Evolutionary conservation across 306 rosid genomes (phyloP).

Genomic region (Rosa lucieae): DNA sequence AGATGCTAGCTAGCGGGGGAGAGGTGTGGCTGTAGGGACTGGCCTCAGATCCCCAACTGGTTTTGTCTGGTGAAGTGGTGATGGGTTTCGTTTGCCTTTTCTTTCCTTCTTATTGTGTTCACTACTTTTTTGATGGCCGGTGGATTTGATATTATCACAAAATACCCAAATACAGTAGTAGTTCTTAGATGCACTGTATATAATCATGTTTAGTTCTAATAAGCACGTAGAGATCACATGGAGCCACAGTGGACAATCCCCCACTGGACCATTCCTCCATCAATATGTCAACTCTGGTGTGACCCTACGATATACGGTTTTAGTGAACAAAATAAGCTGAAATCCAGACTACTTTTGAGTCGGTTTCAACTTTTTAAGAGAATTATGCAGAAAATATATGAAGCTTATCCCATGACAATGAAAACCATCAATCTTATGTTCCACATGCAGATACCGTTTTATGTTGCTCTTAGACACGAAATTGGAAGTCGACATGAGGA

Average conservation of each 20-base stretch:
- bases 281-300: slow-evolving; percentile 22
- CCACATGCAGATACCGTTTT: background rate
- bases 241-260: background rate
- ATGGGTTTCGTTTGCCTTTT: slow-evolving; percentile 19
- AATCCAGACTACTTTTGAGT: background rate
- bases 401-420: background rate
- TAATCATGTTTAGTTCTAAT: background rate
- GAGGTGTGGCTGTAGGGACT: slow-evolving; percentile 17
- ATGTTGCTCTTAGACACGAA: too few species aligned
- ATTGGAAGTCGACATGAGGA: too few species aligned
- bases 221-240: slow-evolving; percentile 20
- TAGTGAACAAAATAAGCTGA: background rate
- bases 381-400: background rate
- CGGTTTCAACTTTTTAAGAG: background rate
- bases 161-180: background rate
- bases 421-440: background rate
- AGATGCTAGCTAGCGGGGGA: slow-evolving; percentile 20
- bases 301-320: slow-evolving; percentile 17
- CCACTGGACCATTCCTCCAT: background rate
- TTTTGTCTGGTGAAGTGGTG: slow-evolving; percentile 20
- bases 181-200: background rate
- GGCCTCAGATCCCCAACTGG: slow-evolving; percentile 12
- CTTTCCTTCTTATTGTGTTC: background rate
- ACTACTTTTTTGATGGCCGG: slow-evolving; percentile 35
- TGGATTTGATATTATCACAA: slow-evolving; percentile 20